Base-by-base conservation (phyloP, 305 asterid species). In the Striga hermonthica region DNA sequence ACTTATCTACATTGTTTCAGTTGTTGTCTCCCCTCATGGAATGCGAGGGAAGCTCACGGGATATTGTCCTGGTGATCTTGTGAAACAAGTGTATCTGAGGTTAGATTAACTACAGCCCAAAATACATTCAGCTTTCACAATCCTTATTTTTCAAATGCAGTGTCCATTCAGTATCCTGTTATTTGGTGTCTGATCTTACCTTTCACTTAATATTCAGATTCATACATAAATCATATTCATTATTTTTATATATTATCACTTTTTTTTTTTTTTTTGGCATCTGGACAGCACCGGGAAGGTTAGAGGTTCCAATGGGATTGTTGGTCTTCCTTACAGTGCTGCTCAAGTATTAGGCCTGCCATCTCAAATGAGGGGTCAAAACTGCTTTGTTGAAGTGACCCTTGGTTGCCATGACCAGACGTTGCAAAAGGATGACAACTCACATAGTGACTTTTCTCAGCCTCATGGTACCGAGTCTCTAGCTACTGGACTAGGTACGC, bases 41-140 rank as follows among this genome's bases (percentile, higher is more conserved):
- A 94, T 94, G 97, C 91, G 83, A 68, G 99, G 99, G 79, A 88
- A 82, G 79, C 97, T 94, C 67, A 83, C 86, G 31, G 97, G 99
- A 71, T 81, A 84, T 71, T 90, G 95, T 74, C 96, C 99, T 43
- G 86, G 86, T 45, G 97, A 94, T 82, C 92, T 94, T 65, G 99
- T 90, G 83, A 94, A 94, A 76, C 95, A 94, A 80, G 96, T 94
- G 34, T 88, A 88, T 79, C 80, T 90, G 81, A 85, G 99, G 99
- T 93, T 64, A 65, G 75, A 72, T 65, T 43, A 49, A 34, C 54
- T 57, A 11, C 70, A 59, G 50, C 36, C 67, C 56, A 37, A 44
- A 43, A n/a, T 53, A 60, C 43, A 65, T 68, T 62, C 11, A 45
- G 12, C 40, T 57, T 52, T 39, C 13, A 43, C 60, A 52, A 57